Base-by-base conservation (phyloP, 352 stramenopile genomes). In the Phytophthora sp. region DNA sequence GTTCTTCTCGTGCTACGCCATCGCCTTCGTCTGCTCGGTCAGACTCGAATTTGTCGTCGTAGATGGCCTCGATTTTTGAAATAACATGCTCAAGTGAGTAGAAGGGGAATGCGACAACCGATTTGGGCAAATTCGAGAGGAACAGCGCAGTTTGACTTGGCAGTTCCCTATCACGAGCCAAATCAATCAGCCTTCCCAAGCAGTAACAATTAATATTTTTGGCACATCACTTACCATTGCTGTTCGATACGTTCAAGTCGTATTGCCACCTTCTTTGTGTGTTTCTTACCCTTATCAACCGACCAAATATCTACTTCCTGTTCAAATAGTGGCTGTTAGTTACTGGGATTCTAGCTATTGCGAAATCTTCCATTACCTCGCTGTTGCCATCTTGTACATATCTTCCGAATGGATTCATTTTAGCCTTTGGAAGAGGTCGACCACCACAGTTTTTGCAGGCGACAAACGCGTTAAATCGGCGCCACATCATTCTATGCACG, bases 291-390 rank as follows among this genome's bases (percentile, higher is more conserved):
- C 20, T 66, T 73, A 5, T 60, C 66, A 27, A 91, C 54, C 0
- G 80, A 86, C 84, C 82, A 93, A 35, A 93, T 67, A 38, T 89
- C 77, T 8, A 78, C 20, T 49, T 86, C 88, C 84, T 93, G 53
- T 23, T 45, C n/a, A 45, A 16, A 33, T 35, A 7, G 15, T n/a
- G 11, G 27, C n/a, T 11, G 30, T 35, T 31, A 44, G 38, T 33
- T 21, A 52, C 24, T 20, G 5, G 20, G 9, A 26, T 21, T n/a
- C 8, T 20, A 2, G 9, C 1, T 27, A 18, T 46, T 5, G 7
- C 9, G 8, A 8, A 35, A 0, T 27, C 18, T 31, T 7, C 26
- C 15, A 41, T 21, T 56, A 74, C 77, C 55, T 77, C 71, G 13
- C 55, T 68, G 33, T 30, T 36, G 11, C 23, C 57, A 38, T 65